phyloP scores from a whole-genome alignment of 2,329 filamentous ascomycete species.

The Bipolaris oryzae region DNA sequence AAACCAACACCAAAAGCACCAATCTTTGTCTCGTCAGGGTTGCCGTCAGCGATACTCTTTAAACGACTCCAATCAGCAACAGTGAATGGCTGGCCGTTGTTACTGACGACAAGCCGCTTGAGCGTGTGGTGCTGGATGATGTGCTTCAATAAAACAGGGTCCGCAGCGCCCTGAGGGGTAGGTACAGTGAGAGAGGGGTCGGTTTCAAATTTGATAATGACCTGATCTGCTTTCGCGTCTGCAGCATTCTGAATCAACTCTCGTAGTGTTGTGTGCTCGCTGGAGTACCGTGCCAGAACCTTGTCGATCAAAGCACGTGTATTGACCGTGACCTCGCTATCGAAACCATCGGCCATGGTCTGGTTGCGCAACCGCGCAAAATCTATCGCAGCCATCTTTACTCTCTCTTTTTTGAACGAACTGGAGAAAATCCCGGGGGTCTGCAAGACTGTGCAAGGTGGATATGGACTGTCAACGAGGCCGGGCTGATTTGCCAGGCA shows the following conservation, averaged over 20 bases:
- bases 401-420: background rate
- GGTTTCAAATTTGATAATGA: constrained; percentile 92
- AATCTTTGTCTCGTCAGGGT: constrained; percentile 98
- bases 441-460: background rate
- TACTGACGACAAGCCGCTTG: constrained; percentile 85
- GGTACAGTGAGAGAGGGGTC: constrained; percentile 80
- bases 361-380: constrained; percentile 78
- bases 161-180: constrained; percentile 67
- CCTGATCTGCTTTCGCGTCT: constrained; percentile 88
- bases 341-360: constrained; percentile 86
- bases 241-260: constrained; percentile 99
- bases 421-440: background rate
- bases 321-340: constrained; percentile 97
- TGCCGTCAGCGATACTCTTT: constrained; percentile 98
- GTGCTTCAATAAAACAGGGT: constrained; percentile 79
- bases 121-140: constrained; percentile 83
- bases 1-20: constrained; percentile 98
- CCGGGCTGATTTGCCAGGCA: constrained; percentile 1
- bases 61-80: constrained; percentile 90
- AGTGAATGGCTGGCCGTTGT: constrained; percentile 87
- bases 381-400: constrained; percentile 52
- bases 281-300: constrained; percentile 92
- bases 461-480: background rate
- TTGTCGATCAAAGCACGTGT: constrained; percentile 97
- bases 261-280: constrained; percentile 86